Base-by-base conservation (phyloP, 2,329 filamentous ascomycete genomes). In the Stagonosporopsis vannaccii region DNA sequence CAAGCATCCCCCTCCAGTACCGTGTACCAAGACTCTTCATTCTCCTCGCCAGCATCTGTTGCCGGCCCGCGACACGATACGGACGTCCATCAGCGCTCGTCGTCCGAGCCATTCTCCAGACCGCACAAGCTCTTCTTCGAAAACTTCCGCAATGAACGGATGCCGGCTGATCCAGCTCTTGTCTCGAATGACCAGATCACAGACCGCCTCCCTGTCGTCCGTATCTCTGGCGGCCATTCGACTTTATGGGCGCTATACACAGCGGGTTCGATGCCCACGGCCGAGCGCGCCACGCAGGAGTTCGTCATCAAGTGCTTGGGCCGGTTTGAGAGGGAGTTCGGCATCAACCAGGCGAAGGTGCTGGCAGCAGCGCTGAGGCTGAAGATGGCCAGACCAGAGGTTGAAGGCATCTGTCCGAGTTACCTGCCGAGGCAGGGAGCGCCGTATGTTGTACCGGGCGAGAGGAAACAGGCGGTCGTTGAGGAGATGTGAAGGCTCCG, bases 271-370 rank as follows among this genome's bases (percentile, higher is more conserved):
- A 73, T 65, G 56, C 67, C 68, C 1, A 63, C 66, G 1, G 71
- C 72, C 0, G 65, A 63, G 1, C 54, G 58, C 0, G 37, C 64
- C 13, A 63, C 61, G 15, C 70, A 72, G 39, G 59, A 64, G n/a
- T 75, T 60, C 35, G 59, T 69, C 0, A 25, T 67, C 7, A 49
- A 41, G 2, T 66, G 87, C 9, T 78, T 91, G 55, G 85, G 88
- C 74, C 82, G 87, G 70, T 89, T 90, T 65, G 86, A 85, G 60
- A 85, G 39, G 4, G 70, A 73, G 25, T 75, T 74, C 47, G 73
- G 73, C 0, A 68, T 76, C 41, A 70, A 68, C 9, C 72, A 76
- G 36, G 71, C 70, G 2, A 64, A 57, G n/a, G 62, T 75, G 4
- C 56, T 76, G 23, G 63, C 61, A 0, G 58, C 58, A 11, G 65